Evolutionary conservation across 2,329 filamentous ascomycete species (phyloP), one percentile per base, ranked within the genome.

Genomic region (Cladophialophora yegresii): DNA sequence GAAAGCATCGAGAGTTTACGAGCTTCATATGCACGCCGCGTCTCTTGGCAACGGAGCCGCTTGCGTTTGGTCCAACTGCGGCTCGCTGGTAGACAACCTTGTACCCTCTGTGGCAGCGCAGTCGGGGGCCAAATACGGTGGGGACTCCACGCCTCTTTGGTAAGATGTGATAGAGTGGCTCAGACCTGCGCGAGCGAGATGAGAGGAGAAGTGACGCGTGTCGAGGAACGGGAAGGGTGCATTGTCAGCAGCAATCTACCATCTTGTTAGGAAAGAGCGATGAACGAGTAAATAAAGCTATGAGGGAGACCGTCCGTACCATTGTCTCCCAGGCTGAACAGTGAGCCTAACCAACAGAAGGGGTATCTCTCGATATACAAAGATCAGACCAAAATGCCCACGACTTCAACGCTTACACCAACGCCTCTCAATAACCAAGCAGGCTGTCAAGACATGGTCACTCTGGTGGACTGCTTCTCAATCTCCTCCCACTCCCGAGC

Each of bases 401-500:
- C 28, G 4, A 36, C 22, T 12, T 20, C 51, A 12, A 54, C 16
- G 8, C 51, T 8, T 32, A 28, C 7, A 56, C 28, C 51, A 32
- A 20, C 23, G 8, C 6, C 51, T 10, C 12, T 33, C 16, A 28
- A 10, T 32, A 12, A 3, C 12, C 23, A 8, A 20, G n/a, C 33
- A 45, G 8, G 54, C 9, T 8, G 12, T 56, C 33, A 13, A 40
- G 13, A 28, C 56, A 30, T 9, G 16, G 33, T 64, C 47, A 68
- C 28, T 61, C 62, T 26, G 66, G 58, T n/a, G 66, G 66, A 70
- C 68, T 73, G 61, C 77, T 80, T 68, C 78, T 76, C 69, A 79
- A 63, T 67, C 72, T 77, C 62, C 77, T 73, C 23, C 75, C 73
- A 12, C 70, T 73, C 1, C 47, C 62, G 8, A 50, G 26, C 5